A percentile compares a stretch with the other conserved stretches of the same genome.
phyloP scores from a whole-genome alignment of 768 basidiomycete genomes.

The Auriscalpium microsporum region DNA sequence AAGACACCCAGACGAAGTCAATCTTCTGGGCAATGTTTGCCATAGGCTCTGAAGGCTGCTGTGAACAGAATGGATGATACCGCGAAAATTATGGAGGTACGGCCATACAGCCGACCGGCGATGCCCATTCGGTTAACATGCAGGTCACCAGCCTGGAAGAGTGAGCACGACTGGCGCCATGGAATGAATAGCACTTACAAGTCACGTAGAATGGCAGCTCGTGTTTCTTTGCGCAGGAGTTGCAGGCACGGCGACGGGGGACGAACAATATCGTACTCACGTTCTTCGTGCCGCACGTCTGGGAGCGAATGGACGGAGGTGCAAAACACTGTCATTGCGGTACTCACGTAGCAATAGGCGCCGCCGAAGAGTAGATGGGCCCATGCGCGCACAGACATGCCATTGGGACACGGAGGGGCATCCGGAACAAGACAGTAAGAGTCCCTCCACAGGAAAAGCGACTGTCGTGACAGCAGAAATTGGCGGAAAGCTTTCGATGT shows the following conservation, averaged over 20 bases:
- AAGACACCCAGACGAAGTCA: too few relatives aligned
- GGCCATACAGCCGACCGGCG: too few relatives aligned
- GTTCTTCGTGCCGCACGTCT: conserved; percentile 8
- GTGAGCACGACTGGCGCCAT: too few relatives aligned
- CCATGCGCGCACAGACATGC: conserved; percentile 6
- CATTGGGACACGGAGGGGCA: conserved; percentile 2
- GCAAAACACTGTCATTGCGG: too few relatives aligned
- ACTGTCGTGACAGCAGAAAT: conserved; percentile 16
- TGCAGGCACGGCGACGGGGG: conserved; percentile 9
- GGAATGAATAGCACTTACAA: too few relatives aligned
- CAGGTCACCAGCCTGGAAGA: too few relatives aligned
- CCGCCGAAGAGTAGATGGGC: conserved; percentile 6
- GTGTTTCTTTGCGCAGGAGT: background rate
- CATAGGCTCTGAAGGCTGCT: too few relatives aligned
- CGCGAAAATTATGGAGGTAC: too few relatives aligned
- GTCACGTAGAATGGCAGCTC: too few relatives aligned
- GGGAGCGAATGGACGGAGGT: background rate
- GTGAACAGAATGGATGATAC: too few relatives aligned
- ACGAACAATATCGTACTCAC: conserved; percentile 4
- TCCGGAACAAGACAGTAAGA: background rate
- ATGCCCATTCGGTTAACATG: too few relatives aligned
- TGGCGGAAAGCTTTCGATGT: conserved; percentile 22
- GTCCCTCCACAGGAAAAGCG: conserved; percentile 21
- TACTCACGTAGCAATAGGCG: conserved; percentile 4
- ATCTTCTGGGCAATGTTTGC: too few relatives aligned